Evolutionary conservation across 352 stramenopile species (phyloP).

Genomic region (Phytopythium ostracodes): DNA sequence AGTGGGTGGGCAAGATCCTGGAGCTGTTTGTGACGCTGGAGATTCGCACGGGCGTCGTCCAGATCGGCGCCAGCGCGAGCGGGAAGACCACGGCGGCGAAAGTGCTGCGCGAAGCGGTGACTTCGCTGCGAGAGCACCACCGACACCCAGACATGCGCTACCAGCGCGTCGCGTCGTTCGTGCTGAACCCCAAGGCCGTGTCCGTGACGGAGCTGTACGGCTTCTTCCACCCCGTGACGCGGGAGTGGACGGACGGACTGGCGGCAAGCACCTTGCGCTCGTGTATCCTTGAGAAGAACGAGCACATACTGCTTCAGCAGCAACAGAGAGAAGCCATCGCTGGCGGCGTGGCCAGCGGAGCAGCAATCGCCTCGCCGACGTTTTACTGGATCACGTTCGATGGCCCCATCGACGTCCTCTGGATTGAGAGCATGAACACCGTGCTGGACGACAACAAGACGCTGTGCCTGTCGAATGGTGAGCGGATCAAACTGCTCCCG

Average conservation of each 20-base stretch:
- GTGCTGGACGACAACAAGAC: conserved; percentile 91
- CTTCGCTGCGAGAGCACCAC: conserved; percentile 37
- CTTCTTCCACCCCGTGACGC: conserved; percentile 78
- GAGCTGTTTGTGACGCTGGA: conserved; percentile 92
- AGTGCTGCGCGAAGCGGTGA: conserved; percentile 49
- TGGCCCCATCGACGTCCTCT: conserved; percentile 77
- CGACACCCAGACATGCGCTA: conserved; percentile 48
- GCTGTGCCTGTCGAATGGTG: conserved; percentile 86
- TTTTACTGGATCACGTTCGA: conserved; percentile 88
- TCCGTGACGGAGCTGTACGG: conserved; percentile 80
- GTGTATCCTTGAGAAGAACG: conserved; percentile 71
- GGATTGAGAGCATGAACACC: conserved; percentile 88
- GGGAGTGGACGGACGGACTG: conserved; percentile 82
- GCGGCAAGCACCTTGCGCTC: conserved; percentile 64
- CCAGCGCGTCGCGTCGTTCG: conserved; percentile 49
- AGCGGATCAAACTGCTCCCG: conserved; percentile 79
- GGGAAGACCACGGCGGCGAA: conserved; percentile 59
- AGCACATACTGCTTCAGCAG: conserved; percentile 31
- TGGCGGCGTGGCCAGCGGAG: conserved; percentile 16
- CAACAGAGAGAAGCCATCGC: conserved; percentile 9
- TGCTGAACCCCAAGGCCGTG: conserved; percentile 82
- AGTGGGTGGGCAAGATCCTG: conserved; percentile 87
- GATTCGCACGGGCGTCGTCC: conserved; percentile 86
- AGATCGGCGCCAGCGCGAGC: conserved; percentile 66
- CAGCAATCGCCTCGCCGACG: conserved; percentile 14